Base-by-base conservation (phyloP, 2,329 filamentous ascomycete genomes). In the Ambrosiella cleistominuta region DNA sequence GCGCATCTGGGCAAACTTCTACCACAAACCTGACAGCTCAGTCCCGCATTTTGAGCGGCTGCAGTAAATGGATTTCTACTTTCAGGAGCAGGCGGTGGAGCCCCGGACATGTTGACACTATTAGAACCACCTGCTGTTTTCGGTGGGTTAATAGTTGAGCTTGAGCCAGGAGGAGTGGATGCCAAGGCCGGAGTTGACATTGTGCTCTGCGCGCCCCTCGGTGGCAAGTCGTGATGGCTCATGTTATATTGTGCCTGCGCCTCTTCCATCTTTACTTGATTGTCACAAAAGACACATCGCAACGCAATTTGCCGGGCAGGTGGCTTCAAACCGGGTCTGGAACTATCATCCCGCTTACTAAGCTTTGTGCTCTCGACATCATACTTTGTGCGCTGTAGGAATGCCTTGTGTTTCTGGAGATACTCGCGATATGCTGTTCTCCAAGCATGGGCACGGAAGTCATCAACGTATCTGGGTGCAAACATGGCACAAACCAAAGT, bases 231-330 rank as follows among this genome's bases (percentile, higher is more conserved):
- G 13, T 51, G 35, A 9, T 19, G 8, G 8, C 19, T 19, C 47
- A 51, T n/a, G 17, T 11, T 11, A 27, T 35, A 2, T 19, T 51
- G 47, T 51, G 19, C 19, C 19, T 35, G 44, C 35, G 35, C 39
- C 44, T 56, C 52, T 13, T 53, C 53, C 45, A 59, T 42, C 4
- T 40, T 76, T 54, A 76, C 76, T 66, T 80, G 75, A 39, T 78
- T 75, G 64, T 85, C 82, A 70, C 87, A 93, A 70, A 87, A 86
- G 53, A 85, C 77, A 69, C 87, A 93, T 52, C 86, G 80, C 54
- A 93, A 77, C 3, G 83, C 81, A 57, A 91, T 79, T 69, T 88
- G 85, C 38, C 82, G 74, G 1, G 79, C 80, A 0, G 83, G 77
- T 1, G 82, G 77, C 59, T 80, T 80, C 62, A 86, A 76, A 7